Evolutionary conservation across 768 basidiomycete genomes (phyloP).

Genomic region (Tylopilus balloui): DNA sequence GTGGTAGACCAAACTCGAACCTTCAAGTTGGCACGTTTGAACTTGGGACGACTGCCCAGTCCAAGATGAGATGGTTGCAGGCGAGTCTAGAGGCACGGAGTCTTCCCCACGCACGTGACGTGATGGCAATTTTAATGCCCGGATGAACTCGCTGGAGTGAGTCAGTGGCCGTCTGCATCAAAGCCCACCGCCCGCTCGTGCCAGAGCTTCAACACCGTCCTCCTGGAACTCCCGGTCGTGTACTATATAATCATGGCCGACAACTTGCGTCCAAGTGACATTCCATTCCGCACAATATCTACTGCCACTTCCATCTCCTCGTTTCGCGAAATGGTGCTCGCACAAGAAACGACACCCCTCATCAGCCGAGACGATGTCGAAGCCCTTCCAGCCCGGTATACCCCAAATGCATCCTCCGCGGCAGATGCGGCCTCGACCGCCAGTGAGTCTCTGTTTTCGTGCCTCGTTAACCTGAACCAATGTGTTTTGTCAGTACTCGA

Average conservation of each 20-base stretch:
- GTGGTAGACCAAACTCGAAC: too few species aligned
- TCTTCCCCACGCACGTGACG: neutral
- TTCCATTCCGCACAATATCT: conserved; percentile 22
- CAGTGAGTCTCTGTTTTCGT: conserved; percentile 10
- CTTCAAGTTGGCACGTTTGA: too few species aligned
- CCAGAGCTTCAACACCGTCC: neutral
- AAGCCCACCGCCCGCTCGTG: neutral
- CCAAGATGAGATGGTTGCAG: too few species aligned
- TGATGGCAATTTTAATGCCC: neutral
- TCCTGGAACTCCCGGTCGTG: neutral
- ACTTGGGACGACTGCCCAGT: too few species aligned
- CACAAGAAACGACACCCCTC: conserved; percentile 23
- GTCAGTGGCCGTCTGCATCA: neutral
- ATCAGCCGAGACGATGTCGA: conserved; percentile 26
- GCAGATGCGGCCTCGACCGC: conserved; percentile 17
- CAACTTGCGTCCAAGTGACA: conserved; percentile 1
- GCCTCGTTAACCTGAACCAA: neutral
- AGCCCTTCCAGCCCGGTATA: conserved; percentile 22
- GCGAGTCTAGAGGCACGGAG: neutral
- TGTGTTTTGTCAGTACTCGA: conserved; percentile 3
- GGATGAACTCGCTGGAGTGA: neutral
- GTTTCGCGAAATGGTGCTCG: conserved; percentile 20
- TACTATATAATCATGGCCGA: conserved; percentile 15
- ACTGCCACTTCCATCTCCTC: conserved; percentile 27
- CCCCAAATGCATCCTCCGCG: conserved; percentile 8